Evolutionary conservation across 129 eudicot species (phyloP).

Genomic region (Chrysanthemum lavandulifolium): DNA sequence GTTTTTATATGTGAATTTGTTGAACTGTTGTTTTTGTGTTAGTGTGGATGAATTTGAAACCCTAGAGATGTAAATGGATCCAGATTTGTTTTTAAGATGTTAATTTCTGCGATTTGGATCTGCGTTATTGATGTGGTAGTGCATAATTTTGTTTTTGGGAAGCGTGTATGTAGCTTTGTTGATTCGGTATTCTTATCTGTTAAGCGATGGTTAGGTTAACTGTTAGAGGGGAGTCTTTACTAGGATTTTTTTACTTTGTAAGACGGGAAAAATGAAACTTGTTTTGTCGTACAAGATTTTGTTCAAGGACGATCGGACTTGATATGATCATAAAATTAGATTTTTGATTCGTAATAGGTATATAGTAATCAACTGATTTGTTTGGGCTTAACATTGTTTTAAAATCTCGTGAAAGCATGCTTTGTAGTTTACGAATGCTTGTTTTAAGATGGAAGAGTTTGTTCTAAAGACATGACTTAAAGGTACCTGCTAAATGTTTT

Average conservation of each 20-base stretch:
- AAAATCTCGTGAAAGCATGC: background rate
- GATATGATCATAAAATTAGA: too few species aligned
- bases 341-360: too few species aligned
- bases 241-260: too few species aligned
- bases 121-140: background rate
- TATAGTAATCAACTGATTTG: background rate
- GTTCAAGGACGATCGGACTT: too few species aligned
- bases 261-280: too few species aligned
- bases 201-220: too few species aligned
- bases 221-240: too few species aligned
- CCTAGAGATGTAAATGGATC: conserved; percentile 27
- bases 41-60: conserved; percentile 19
- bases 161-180: background rate
- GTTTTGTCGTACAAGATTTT: too few species aligned
- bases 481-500: background rate
- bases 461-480: background rate
- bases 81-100: conserved; percentile 21
- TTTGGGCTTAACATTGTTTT: background rate
- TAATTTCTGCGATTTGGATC: conserved; percentile 18
- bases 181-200: background rate
- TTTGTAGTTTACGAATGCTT: too few species aligned
- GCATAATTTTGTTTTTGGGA: background rate
- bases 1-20: background rate
- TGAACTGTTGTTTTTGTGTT: conserved; percentile 15
- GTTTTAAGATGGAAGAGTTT: background rate